Conservation (phyloP, 1,284 basidiomycete species). For the Rhodotorula sp. region DNA sequence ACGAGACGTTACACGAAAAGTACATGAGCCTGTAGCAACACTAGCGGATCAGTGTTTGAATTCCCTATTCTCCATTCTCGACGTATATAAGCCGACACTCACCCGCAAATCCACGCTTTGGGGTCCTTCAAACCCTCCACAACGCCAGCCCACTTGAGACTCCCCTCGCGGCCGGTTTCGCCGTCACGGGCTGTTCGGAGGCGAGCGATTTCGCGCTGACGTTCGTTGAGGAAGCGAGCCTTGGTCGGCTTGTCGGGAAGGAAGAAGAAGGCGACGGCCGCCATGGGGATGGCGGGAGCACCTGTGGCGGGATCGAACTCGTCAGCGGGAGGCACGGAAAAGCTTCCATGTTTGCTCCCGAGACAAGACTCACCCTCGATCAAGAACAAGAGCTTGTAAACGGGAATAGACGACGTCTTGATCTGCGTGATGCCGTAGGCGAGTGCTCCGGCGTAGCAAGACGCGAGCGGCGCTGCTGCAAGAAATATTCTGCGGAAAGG, state of each 20-base stretch:
- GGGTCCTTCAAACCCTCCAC: constrained; percentile 41
- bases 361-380: constrained; percentile 32
- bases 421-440: constrained; percentile 44
- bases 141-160: constrained; percentile 18
- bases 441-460: constrained; percentile 16
- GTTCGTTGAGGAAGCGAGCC: constrained; percentile 41
- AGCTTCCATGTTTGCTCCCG: no score
- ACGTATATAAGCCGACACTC: not conserved
- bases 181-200: constrained; percentile 39
- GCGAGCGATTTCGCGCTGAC: constrained; percentile 43
- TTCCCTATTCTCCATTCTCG: no score
- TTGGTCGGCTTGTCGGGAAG: constrained; percentile 44
- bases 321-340: no score
- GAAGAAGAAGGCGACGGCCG: constrained; percentile 39
- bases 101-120: constrained; percentile 41
- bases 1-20: constrained; percentile 46
- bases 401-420: constrained; percentile 31
- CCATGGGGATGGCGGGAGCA: constrained; percentile 43
- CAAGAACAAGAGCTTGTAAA: constrained; percentile 44
- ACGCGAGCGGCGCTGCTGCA: constrained; percentile 11
- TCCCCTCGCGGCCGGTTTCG: constrained; percentile 9
- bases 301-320: constrained; percentile 15
- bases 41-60: not conserved
- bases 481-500: constrained; percentile 31
- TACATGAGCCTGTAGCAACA: constrained; percentile 23